Evolutionary conservation across 192 early-diverging fungal genomes (phyloP).

Genomic region (Entrophospora sp.): DNA sequence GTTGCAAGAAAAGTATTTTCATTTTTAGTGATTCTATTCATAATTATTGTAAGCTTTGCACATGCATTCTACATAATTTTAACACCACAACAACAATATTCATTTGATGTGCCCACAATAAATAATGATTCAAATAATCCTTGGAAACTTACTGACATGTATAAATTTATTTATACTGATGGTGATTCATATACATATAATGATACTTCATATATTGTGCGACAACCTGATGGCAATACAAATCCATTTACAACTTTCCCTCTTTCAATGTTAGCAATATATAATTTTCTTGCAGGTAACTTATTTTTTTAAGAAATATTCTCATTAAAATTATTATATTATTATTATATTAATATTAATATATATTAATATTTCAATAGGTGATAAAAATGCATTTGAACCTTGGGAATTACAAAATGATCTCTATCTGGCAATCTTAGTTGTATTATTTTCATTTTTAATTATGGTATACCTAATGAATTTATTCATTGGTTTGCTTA

Average conservation of each 20-base stretch:
- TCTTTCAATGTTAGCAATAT: background rate
- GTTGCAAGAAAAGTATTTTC: background rate
- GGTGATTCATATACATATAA: background rate
- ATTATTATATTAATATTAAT: background rate
- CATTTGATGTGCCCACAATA: background rate
- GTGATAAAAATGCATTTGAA: background rate
- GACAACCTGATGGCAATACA: background rate
- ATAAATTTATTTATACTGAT: background rate
- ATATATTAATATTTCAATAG: background rate
- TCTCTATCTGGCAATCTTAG: background rate
- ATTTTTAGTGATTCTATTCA: background rate
- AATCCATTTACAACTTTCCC: background rate
- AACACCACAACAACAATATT: background rate
- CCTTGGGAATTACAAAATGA: background rate
- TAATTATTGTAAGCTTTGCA: background rate
- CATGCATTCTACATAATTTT: background rate
- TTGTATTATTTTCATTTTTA: background rate
- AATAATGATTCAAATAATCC: conserved; percentile 16
- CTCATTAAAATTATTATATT: background rate
- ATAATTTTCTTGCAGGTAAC: background rate
- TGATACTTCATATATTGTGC: background rate
- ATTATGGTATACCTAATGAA: background rate
- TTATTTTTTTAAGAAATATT: background rate
- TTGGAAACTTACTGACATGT: background rate
- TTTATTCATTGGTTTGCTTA: conserved; percentile 2